These are phyloP conservation scores for Trypethelium eluteriae DNA, from an alignment of 495 filamentous ascomycete genomes.

Conservation along the genomic window DNA sequence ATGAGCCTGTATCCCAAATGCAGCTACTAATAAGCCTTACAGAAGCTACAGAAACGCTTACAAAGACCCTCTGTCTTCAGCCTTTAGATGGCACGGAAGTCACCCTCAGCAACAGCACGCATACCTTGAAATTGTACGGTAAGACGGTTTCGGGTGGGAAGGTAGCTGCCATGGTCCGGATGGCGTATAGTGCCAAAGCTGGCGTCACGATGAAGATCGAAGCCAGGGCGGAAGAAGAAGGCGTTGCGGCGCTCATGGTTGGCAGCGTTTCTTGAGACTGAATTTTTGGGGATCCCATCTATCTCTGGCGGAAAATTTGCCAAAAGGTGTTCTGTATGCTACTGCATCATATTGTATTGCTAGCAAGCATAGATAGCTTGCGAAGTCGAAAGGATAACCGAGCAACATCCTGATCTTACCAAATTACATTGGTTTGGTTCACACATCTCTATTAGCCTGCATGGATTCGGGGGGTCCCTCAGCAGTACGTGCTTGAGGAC, in stretches of 20 bases:
- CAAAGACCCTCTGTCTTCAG: conserved; percentile 79
- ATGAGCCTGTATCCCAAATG: conserved; percentile 11
- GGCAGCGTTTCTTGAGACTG: conserved; percentile 65
- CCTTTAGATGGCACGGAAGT: conserved; percentile 91
- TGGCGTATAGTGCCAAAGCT: conserved; percentile 87
- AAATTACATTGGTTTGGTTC: too few relatives aligned
- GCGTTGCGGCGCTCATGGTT: conserved; percentile 75
- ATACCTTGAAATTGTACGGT: conserved; percentile 90
- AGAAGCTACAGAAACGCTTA: conserved; percentile 93
- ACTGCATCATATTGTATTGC: neutral
- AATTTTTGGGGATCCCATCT: neutral
- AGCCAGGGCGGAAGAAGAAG: conserved; percentile 84
- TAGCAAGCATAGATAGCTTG: neutral
- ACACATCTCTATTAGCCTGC: too few relatives aligned
- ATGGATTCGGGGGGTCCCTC: too few relatives aligned
- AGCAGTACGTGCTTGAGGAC: too few relatives aligned
- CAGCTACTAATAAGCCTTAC: conserved; percentile 7
- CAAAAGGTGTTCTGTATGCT: neutral
- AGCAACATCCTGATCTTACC: too few relatives aligned
- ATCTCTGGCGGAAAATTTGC: neutral
- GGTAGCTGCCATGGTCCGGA: conserved; percentile 78
- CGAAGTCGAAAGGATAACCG: neutral
- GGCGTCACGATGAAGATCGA: conserved; percentile 93
- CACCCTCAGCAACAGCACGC: conserved; percentile 75
- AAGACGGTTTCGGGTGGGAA: conserved; percentile 89